Evolutionary conservation across 1,284 basidiomycete genomes (phyloP).

Genomic region (Stygiomarasmius scandens): DNA sequence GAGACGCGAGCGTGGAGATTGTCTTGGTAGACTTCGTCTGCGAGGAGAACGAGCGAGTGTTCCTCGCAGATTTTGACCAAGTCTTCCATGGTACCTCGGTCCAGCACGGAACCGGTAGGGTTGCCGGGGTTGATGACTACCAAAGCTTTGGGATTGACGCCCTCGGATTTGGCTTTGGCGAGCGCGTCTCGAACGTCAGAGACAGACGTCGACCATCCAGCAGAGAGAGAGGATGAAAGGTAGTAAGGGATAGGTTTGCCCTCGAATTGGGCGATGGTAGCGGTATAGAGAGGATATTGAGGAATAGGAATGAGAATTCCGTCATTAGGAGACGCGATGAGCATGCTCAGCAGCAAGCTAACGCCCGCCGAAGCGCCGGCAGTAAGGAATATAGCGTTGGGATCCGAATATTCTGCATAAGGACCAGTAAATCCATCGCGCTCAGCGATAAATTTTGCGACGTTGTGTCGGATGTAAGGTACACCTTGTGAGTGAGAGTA

Average conservation of each 20-base stretch:
- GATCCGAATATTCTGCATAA: conserved; percentile 85
- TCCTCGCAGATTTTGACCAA: conserved; percentile 84
- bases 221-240: conserved; percentile 68
- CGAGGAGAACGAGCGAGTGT: conserved; percentile 85
- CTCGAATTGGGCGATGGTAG: conserved; percentile 84
- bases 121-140: conserved; percentile 98
- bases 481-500: conserved; percentile 97
- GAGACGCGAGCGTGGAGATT: conserved; percentile 74
- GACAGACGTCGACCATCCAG: conserved; percentile 87
- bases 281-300: conserved; percentile 97
- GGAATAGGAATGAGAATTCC: conserved; percentile 96
- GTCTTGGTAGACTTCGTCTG: conserved; percentile 94
- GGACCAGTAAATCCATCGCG: conserved; percentile 57
- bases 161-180: conserved; percentile 66
- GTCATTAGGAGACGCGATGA: conserved; percentile 67
- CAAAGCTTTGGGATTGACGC: conserved; percentile 75
- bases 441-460: conserved; percentile 84
- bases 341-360: conserved; percentile 82
- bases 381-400: conserved; percentile 91
- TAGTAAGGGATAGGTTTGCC: conserved; percentile 89
- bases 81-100: conserved; percentile 68
- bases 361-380: conserved; percentile 94
- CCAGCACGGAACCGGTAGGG: conserved; percentile 87
- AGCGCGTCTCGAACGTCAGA: conserved; percentile 71
- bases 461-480: conserved; percentile 83